These are phyloP conservation scores for Chondrostereum purpureum DNA, from an alignment of 1,284 basidiomycete species.

Conservation along the genomic window DNA sequence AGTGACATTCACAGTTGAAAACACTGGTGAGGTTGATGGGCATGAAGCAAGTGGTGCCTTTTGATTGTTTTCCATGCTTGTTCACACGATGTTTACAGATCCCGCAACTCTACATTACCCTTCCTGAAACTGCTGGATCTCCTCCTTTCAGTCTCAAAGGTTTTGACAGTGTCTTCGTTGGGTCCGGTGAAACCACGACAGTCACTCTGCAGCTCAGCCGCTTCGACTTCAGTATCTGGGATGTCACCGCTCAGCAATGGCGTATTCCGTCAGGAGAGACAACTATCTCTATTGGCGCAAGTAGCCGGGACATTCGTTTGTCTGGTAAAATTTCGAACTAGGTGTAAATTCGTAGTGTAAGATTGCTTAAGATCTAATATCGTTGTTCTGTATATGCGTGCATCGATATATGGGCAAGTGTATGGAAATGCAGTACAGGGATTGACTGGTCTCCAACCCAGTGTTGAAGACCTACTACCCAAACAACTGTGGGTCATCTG, in stretches of 20 bases:
- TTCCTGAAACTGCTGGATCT: slow-evolving; percentile 34
- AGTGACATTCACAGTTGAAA: slow-evolving; percentile 38
- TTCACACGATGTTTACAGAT: slow-evolving; percentile 26
- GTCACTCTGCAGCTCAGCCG: slow-evolving; percentile 31
- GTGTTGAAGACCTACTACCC: too few species aligned
- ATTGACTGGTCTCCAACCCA: too few species aligned
- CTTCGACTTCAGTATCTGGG: slow-evolving; percentile 32
- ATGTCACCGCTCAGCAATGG: slow-evolving; percentile 38
- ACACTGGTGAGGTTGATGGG: slow-evolving; percentile 39
- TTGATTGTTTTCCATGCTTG: slow-evolving; percentile 3
- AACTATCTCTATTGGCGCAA: slow-evolving; percentile 39
- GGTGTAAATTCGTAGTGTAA: too few species aligned
- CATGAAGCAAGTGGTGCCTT: slow-evolving; percentile 32
- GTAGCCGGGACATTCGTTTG: slow-evolving; percentile 39
- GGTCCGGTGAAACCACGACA: slow-evolving; percentile 30
- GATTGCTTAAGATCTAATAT: too few species aligned
- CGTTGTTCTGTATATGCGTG: too few species aligned
- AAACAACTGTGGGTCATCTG: too few species aligned
- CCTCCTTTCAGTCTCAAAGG: slow-evolving; percentile 43
- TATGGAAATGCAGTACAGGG: too few species aligned
- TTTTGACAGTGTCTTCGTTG: slow-evolving; percentile 40
- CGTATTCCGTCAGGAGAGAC: slow-evolving; percentile 36
- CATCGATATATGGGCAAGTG: too few species aligned
- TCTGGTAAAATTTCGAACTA: too few species aligned
- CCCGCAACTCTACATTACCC: slow-evolving; percentile 42